Conservation (phyloP, 345 rosid species). For the Isatis tinctoria region DNA sequence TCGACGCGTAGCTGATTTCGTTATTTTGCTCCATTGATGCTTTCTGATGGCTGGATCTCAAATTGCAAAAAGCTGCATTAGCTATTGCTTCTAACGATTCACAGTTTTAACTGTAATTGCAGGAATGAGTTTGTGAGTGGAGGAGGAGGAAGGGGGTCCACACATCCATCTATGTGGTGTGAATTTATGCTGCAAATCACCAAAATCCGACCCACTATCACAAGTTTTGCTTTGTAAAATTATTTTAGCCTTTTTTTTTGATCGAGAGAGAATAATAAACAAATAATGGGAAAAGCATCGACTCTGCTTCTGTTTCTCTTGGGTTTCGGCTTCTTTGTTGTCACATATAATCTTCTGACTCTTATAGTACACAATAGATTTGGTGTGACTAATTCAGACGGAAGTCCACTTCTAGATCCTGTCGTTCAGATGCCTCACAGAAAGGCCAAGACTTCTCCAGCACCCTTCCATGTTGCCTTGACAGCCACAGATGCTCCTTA, state of each 20-base stretch:
- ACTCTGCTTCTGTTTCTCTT: constrained; percentile 52
- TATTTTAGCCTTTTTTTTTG: background rate
- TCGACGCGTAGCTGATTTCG: background rate
- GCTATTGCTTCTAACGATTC: background rate
- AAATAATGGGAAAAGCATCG: constrained; percentile 55
- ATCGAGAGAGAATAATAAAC: constrained; percentile 13
- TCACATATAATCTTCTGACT: constrained; percentile 69
- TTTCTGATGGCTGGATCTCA: background rate
- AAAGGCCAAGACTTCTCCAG: constrained; percentile 36
- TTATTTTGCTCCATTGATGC: background rate
- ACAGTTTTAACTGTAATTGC: background rate
- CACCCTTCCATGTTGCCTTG: constrained; percentile 75
- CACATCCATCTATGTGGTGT: background rate
- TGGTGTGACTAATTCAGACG: constrained; percentile 33
- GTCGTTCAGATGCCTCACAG: constrained; percentile 61
- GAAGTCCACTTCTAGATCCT: constrained; percentile 52
- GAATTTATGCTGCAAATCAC: background rate
- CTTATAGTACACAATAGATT: constrained; percentile 47
- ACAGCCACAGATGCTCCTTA: constrained; percentile 89
- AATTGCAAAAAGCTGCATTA: constrained; percentile 1
- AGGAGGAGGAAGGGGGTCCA: background rate
- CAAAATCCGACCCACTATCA: background rate
- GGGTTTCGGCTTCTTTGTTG: constrained; percentile 68
- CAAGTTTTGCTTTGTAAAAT: background rate
- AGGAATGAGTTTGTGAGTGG: constrained; percentile 5